Base-by-base conservation (phyloP, 257 asterid species). In the Craterostigma plantagineum region DNA sequence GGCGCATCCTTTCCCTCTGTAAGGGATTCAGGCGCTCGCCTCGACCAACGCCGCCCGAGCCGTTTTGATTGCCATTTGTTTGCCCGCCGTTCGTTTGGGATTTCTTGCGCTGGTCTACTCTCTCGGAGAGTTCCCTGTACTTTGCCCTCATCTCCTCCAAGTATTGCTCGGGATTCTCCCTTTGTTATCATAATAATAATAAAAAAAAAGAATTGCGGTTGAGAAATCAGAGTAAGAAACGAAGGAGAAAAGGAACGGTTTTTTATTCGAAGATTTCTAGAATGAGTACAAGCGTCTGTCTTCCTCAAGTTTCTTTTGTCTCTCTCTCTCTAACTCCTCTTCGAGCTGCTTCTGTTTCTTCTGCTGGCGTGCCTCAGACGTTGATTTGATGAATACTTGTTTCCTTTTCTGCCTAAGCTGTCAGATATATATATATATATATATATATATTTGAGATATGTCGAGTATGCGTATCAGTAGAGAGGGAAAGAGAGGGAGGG, bases 1-100 rank as follows among this genome's bases (percentile, higher is more conserved):
- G 83, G 46, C 95, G 93, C 98, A 90, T 90, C 64, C 98, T 82
- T 63, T 87, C 98, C 56, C 91, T 76, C 59, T 87, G 98, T 36
- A 76, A 67, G 16, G 92, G 73, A 69, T 63, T 87, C 60, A 83
- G 65, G 61, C 98, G 79, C 66, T 90, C 98, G 16, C 93, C 98
- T 13, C 98, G 98, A 30, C 98, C 98, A 46, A 83, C 92, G 38
- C 92, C 92, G 65, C 92, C 92, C 16, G 93, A 68, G 11, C 64
- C 73, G 46, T 70, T 82, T 11, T 76, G n/a, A n/a, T n/a, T n/a
- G n/a, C n/a, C n/a, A n/a, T n/a, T n/a, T n/a, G n/a, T n/a, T n/a
- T n/a, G 59, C 51, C 75, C 76, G 18, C 92, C 92, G 52, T 70
- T 90, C 50, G 84, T 72, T 70, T 82, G 82, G 43, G 63, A 48